Conservation (phyloP, 2,329 filamentous ascomycete species). For the Amesomyces nigricolor region DNA sequence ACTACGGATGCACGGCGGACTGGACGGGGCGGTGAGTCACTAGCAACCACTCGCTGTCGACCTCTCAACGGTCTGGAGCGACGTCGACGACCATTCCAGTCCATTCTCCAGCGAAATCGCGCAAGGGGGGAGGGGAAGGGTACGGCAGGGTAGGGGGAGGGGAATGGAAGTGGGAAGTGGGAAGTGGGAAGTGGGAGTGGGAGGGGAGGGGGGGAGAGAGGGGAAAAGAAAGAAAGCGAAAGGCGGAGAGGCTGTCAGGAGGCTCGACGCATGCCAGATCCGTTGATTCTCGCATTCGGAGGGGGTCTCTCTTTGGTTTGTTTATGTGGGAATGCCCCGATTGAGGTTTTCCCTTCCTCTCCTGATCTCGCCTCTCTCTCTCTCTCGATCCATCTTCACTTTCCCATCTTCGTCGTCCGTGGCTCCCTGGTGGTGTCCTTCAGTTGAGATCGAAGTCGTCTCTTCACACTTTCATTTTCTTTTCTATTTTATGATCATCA, state of each 20-base stretch:
- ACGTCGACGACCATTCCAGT: constrained; percentile 12
- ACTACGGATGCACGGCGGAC: constrained; percentile 13
- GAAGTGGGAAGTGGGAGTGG: neutral
- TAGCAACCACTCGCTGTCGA: constrained; percentile 28
- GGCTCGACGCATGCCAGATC: neutral
- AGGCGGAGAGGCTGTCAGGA: neutral
- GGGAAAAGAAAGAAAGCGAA: neutral
- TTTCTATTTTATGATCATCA: neutral
- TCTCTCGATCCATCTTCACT: neutral
- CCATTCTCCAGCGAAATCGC: constrained; percentile 12
- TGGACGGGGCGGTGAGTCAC: constrained; percentile 29
- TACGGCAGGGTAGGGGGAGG: constrained; percentile 1
- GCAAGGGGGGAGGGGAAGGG: constrained; percentile 14
- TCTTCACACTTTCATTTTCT: neutral
- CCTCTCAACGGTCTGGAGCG: constrained; percentile 22
- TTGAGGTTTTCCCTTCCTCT: constrained; percentile 11
- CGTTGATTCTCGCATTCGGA: neutral
- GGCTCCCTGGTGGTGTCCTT: constrained; percentile 10
- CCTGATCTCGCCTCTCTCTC: constrained; percentile 16
- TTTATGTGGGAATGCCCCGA: constrained; percentile 11
- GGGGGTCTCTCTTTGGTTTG: constrained; percentile 8
- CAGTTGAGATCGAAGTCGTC: constrained; percentile 3
- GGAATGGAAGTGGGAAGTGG: neutral
- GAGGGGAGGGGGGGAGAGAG: neutral
- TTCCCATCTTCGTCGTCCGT: constrained; percentile 1